These are phyloP conservation scores for Viola odorata DNA, from an alignment of 345 rosid species.

Conservation along the genomic window DNA sequence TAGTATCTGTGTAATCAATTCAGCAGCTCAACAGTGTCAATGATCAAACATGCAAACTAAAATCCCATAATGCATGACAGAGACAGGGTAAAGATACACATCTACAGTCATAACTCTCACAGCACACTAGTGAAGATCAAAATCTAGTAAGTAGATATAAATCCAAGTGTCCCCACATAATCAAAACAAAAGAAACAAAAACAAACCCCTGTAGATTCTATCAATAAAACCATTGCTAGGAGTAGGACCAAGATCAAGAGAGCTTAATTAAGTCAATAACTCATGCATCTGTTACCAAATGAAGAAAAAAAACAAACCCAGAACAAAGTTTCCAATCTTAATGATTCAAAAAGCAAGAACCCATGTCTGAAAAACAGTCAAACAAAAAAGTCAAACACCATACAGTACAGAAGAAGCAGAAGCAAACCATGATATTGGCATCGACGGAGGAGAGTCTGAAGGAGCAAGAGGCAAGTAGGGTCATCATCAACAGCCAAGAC, in stretches of 20 bases:
- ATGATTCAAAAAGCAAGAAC: constrained; percentile 6
- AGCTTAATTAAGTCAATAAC: neutral
- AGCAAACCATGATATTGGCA: constrained; percentile 59
- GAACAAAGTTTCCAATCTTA: neutral
- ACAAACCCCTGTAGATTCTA: neutral
- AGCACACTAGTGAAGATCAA: constrained; percentile 9
- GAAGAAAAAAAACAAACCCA: neutral
- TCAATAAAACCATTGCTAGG: too few relatives aligned
- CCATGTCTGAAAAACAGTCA: constrained; percentile 12
- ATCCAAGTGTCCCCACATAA: constrained; percentile 9
- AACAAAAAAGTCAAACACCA: constrained; percentile 5
- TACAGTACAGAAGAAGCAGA: neutral
- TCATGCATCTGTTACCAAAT: neutral
- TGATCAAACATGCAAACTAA: neutral
- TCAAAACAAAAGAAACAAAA: constrained; percentile 9
- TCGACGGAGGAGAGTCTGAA: constrained; percentile 52
- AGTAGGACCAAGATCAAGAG: neutral
- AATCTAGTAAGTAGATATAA: constrained; percentile 15
- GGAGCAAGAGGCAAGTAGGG: constrained; percentile 55
- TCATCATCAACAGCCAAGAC: constrained; percentile 83
- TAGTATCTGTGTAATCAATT: constrained; percentile 3
- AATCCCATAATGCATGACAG: neutral
- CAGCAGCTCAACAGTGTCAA: constrained; percentile 9
- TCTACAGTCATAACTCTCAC: neutral
- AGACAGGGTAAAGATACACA: constrained; percentile 8